These are phyloP conservation scores for Suillus brevipes DNA, from an alignment of 768 basidiomycete species.

Conservation along the genomic window DNA sequence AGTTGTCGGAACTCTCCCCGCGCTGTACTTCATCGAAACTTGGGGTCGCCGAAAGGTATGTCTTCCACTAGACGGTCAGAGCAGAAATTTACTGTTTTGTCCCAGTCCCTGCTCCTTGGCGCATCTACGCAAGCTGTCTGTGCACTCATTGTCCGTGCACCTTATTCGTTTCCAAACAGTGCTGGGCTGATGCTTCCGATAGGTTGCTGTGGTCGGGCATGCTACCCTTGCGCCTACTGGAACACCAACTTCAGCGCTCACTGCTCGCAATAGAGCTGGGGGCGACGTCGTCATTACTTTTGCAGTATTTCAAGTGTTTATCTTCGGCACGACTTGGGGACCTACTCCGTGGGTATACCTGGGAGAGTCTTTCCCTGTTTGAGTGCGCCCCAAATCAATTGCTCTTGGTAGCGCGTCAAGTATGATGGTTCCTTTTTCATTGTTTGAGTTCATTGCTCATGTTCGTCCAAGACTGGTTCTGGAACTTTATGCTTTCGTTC, in stretches of 20 bases:
- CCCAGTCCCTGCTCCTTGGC: constrained; percentile 64
- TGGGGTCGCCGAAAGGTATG: constrained; percentile 70
- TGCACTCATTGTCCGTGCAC: constrained; percentile 52
- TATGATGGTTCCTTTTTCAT: constrained; percentile 17
- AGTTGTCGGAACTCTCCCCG: constrained; percentile 70
- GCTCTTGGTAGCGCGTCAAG: constrained; percentile 68
- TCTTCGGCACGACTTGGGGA: constrained; percentile 76
- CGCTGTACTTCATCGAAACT: constrained; percentile 65
- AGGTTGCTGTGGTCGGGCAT: constrained; percentile 75
- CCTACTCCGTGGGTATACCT: constrained; percentile 77
- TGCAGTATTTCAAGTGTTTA: constrained; percentile 74
- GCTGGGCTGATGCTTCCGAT: neutral
- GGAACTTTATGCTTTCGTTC: constrained; percentile 76
- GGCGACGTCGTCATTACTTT: constrained; percentile 73
- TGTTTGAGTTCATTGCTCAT: constrained; percentile 10
- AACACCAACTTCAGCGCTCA: constrained; percentile 49
- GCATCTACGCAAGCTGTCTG: constrained; percentile 60
- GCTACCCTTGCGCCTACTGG: constrained; percentile 56
- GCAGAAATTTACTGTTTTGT: neutral
- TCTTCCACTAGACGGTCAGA: neutral
- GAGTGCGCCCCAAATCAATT: constrained; percentile 75
- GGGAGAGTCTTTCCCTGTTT: constrained; percentile 80
- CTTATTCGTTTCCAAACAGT: neutral
- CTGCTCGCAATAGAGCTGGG: constrained; percentile 56
- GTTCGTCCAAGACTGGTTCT: constrained; percentile 51